Conservation (phyloP, 2,329 filamentous ascomycete genomes). For the Exophiala aquamarina region DNA sequence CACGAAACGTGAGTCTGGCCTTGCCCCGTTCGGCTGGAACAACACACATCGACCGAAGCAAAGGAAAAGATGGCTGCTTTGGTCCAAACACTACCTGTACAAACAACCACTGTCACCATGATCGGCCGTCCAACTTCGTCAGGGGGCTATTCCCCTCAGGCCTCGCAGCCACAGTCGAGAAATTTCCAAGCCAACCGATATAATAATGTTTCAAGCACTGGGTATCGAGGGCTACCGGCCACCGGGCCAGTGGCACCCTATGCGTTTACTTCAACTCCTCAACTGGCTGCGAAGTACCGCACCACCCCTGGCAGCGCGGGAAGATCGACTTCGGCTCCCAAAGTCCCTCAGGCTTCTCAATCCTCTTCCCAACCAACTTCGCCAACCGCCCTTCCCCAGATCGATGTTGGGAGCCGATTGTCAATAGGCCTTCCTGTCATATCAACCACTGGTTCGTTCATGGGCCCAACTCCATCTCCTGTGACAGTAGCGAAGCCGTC, state of each 20-base stretch:
- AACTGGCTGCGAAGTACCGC: conserved; percentile 46
- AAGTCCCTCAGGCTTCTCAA: conserved; percentile 38
- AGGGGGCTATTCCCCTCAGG: conserved; percentile 51
- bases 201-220: conserved; percentile 41
- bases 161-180: conserved; percentile 37
- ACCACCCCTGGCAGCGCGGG: conserved; percentile 5
- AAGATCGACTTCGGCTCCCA: conserved; percentile 54
- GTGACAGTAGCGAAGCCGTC: conserved; percentile 60
- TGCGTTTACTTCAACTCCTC: conserved; percentile 72
- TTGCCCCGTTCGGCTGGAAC: neutral
- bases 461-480: conserved; percentile 11
- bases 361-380: conserved; percentile 15
- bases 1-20: conserved; percentile 6
- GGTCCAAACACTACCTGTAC: conserved; percentile 77
- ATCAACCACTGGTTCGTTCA: conserved; percentile 18
- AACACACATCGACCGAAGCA: conserved; percentile 1
- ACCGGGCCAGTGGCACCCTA: conserved; percentile 70
- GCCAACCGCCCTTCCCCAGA: conserved; percentile 10
- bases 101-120: conserved; percentile 73
- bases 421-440: conserved; percentile 20
- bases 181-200: conserved; percentile 48
- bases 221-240: conserved; percentile 57
- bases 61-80: conserved; percentile 73
- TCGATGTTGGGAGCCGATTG: conserved; percentile 21
- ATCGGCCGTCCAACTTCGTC: conserved; percentile 70